A percentile compares a stretch with the other conserved stretches of the same genome.
Evolutionary conservation across 176 grass and related monocot species (phyloP).

Genomic region (Saccharum officinarum): DNA sequence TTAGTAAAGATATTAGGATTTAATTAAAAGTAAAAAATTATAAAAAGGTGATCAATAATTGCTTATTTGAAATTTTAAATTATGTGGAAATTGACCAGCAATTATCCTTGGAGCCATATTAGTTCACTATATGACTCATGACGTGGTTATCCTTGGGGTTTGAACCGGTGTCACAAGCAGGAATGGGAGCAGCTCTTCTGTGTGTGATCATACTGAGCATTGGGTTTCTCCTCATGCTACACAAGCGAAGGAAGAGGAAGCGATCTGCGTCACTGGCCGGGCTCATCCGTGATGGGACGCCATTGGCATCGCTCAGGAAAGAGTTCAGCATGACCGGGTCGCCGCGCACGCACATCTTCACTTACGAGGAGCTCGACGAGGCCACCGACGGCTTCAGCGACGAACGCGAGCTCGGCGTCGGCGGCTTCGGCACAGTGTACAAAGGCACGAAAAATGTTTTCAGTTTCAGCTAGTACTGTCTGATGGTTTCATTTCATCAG

Average conservation of each 20-base stretch:
- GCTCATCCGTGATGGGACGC: conserved; percentile 11
- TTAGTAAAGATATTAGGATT: no score
- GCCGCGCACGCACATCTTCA: conserved; percentile 37
- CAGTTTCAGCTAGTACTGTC: not conserved
- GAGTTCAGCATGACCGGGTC: conserved; percentile 28
- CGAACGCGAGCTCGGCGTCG: conserved; percentile 45
- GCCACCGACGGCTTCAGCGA: conserved; percentile 51
- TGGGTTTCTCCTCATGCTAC: not conserved
- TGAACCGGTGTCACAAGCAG: conserved; percentile 13
- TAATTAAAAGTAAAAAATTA: no score
- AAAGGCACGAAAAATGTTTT: conserved; percentile 29
- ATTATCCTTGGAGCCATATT: no score
- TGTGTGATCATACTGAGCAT: not conserved
- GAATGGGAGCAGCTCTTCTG: not conserved
- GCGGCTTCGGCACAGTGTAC: conserved; percentile 65
- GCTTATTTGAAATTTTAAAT: no score
- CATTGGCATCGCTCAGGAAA: conserved; percentile 29
- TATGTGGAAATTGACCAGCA: no score
- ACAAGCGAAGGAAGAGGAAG: conserved; percentile 16
- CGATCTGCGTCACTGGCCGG: conserved; percentile 15
- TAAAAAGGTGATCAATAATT: no score
- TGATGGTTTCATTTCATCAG: no score
- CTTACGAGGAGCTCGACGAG: conserved; percentile 57
- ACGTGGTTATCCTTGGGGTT: not conserved
- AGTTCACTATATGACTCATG: not conserved